Conservation (phyloP, 2,329 filamentous ascomycete species). For the Aspergillus fijiensis region DNA sequence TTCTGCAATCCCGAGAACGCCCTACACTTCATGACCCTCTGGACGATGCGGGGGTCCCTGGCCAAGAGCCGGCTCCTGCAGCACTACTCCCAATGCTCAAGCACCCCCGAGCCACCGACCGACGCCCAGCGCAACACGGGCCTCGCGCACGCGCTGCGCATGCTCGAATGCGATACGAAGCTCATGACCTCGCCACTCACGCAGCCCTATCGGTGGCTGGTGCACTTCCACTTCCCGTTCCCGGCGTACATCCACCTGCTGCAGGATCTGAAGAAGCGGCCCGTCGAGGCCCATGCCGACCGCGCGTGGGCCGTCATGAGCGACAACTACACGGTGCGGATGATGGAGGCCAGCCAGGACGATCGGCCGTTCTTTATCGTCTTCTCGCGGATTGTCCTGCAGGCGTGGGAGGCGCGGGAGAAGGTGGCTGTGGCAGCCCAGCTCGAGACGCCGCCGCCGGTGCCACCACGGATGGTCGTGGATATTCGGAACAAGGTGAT, state of each 20-base stretch:
- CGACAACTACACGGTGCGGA: slow-evolving; percentile 46
- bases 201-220: slow-evolving; percentile 46
- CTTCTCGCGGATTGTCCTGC: slow-evolving; percentile 41
- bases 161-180: slow-evolving; percentile 51
- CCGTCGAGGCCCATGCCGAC: slow-evolving; percentile 33
- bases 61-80: slow-evolving; percentile 54
- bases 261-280: slow-evolving; percentile 44
- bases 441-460: slow-evolving; percentile 12
- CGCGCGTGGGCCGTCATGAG: slow-evolving; percentile 48
- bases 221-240: slow-evolving; percentile 49
- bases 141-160: slow-evolving; percentile 31
- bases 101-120: slow-evolving; percentile 21
- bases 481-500: slow-evolving; percentile 26
- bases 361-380: slow-evolving; percentile 26
- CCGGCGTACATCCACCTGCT: slow-evolving; percentile 50
- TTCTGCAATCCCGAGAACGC: slow-evolving; percentile 43
- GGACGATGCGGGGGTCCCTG: slow-evolving; percentile 46
- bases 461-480: slow-evolving; percentile 31
- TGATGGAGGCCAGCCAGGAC: slow-evolving; percentile 8
- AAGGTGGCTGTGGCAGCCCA: slow-evolving; percentile 8
- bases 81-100: slow-evolving; percentile 39
- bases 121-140: slow-evolving; percentile 33
- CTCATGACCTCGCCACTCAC: slow-evolving; percentile 44
- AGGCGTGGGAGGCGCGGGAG: slow-evolving; percentile 42
- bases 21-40: slow-evolving; percentile 51